These are phyloP conservation scores for Wallacemonas sp. DNA, from an alignment of 208 protist species.

Conservation along the genomic window DNA sequence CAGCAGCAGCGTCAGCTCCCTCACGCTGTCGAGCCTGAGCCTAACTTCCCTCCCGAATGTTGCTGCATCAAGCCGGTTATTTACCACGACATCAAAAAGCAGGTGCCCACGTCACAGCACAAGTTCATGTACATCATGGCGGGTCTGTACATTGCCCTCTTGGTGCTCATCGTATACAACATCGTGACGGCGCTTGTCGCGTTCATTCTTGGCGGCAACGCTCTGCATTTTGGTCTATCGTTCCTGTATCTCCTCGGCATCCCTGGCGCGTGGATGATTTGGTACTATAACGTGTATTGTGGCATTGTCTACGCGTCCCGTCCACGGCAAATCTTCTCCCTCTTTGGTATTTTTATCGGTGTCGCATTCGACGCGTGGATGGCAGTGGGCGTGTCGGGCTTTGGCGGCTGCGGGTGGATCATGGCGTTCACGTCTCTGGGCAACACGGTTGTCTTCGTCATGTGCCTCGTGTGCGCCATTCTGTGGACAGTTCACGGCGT, in stretches of 20 bases:
- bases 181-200: constrained; percentile 51
- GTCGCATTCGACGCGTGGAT: constrained; percentile 79
- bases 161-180: constrained; percentile 77
- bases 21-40: constrained; percentile 35
- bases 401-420: constrained; percentile 79
- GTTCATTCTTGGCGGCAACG: constrained; percentile 51
- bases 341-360: constrained; percentile 64
- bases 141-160: constrained; percentile 57
- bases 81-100: constrained; percentile 82
- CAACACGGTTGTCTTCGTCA: constrained; percentile 21
- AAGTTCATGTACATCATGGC: constrained; percentile 84
- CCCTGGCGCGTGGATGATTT: constrained; percentile 74
- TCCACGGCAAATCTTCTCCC: constrained; percentile 42
- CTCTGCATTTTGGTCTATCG: constrained; percentile 74
- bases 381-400: constrained; percentile 61
- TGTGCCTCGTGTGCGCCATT: constrained; percentile 55
- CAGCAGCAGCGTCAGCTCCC: constrained; percentile 26
- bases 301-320: constrained; percentile 32
- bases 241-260: constrained; percentile 83
- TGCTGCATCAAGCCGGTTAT: constrained; percentile 81
- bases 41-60: constrained; percentile 84
- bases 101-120: constrained; percentile 67
- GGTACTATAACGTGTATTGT: constrained; percentile 85
- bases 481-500: constrained; percentile 67
- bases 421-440: constrained; percentile 27